Percentiles rank a stretch among this genome's conserved stretches.
Evolutionary conservation across 495 filamentous ascomycete species (phyloP).

Genomic region (Parmelia sp.): DNA sequence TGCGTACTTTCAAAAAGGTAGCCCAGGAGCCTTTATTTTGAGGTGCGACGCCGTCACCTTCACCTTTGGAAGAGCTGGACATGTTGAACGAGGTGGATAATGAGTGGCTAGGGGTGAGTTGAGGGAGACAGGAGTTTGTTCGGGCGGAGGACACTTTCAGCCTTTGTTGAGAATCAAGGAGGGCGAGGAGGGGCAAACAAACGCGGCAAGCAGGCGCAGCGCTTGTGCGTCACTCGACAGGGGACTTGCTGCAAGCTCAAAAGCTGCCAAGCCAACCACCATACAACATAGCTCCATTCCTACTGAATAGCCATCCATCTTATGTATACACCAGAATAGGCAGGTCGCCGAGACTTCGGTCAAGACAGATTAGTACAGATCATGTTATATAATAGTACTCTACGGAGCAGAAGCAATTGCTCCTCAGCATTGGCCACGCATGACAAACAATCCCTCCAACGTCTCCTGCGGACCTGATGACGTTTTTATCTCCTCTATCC

Average conservation of each 20-base stretch:
- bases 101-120: neutral
- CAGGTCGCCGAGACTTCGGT: neutral
- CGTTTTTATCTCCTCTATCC: no score
- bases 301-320: no score
- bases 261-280: neutral
- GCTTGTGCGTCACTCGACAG: neutral
- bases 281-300: neutral
- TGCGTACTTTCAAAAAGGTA: slow-evolving; percentile 46
- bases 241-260: neutral
- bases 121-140: neutral
- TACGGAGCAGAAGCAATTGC: neutral
- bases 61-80: slow-evolving; percentile 24
- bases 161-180: neutral
- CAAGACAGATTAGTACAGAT: neutral
- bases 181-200: slow-evolving; percentile 6
- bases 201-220: slow-evolving; percentile 4
- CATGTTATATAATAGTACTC: no score
- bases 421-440: no score
- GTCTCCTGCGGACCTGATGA: no score
- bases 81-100: slow-evolving; percentile 1
- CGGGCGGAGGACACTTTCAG: neutral
- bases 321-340: neutral
- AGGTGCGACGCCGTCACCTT: slow-evolving; percentile 26
- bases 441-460: no score
- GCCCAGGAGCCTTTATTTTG: slow-evolving; percentile 45